phyloP scores from a whole-genome alignment of 352 stramenopile genomes.

The Blastocystis sp. region DNA sequence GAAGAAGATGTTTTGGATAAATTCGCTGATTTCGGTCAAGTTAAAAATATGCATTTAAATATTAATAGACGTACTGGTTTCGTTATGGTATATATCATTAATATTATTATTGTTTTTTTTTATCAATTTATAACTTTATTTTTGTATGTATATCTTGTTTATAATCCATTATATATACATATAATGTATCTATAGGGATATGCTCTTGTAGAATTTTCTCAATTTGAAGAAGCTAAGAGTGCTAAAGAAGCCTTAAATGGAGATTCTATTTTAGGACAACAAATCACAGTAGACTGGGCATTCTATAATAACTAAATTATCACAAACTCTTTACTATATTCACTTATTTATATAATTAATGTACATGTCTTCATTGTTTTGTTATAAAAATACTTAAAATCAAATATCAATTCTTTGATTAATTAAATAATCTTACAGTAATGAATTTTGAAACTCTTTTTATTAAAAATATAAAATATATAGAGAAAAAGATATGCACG shows the following conservation, averaged over 20 bases:
- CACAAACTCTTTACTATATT: no score
- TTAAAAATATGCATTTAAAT: slow-evolving; percentile 84
- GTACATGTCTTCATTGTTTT: no score
- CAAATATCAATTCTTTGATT: no score
- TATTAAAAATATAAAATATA: no score
- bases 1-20: slow-evolving; percentile 80
- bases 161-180: slow-evolving; percentile 5
- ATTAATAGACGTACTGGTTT: slow-evolving; percentile 76
- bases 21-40: slow-evolving; percentile 74
- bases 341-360: no score
- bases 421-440: no score
- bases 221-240: slow-evolving; percentile 64
- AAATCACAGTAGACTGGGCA: slow-evolving; percentile 73
- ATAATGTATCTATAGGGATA: slow-evolving; percentile 57
- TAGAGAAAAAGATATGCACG: no score
- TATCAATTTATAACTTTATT: no score
- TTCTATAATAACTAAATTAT: no score
- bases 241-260: slow-evolving; percentile 73
- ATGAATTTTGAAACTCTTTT: no score
- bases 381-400: no score
- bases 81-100: slow-evolving; percentile 54
- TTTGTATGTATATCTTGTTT: slow-evolving; percentile 19
- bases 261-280: slow-evolving; percentile 63
- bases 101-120: no score
- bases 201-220: slow-evolving; percentile 72